A percentile compares a stretch with the other conserved stretches of the same genome.
Conservation (phyloP, 2,329 filamentous ascomycete genomes). For the Hymenoscyphus occultus region DNA sequence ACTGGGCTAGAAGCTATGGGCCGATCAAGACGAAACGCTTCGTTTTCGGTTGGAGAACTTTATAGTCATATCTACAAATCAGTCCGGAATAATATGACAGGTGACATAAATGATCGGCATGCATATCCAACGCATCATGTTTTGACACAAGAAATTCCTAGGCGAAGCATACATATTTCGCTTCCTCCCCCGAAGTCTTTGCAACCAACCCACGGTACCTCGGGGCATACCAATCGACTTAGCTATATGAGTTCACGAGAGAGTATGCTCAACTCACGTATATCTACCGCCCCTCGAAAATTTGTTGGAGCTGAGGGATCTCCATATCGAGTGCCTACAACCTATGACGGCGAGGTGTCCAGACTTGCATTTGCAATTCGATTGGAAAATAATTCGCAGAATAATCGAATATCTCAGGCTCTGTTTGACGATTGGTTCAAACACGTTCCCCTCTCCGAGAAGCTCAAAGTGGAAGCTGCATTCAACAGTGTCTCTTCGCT, state of each 20-base stretch:
- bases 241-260: not conserved
- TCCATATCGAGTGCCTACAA: not conserved
- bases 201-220: not conserved
- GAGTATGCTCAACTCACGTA: not conserved
- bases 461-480: conserved; percentile 14
- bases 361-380: conserved; percentile 5
- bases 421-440: conserved; percentile 1
- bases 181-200: not conserved
- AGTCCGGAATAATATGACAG: conserved; percentile 4
- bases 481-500: conserved; percentile 11
- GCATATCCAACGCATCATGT: not conserved
- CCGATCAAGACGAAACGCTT: not conserved
- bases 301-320: not conserved
- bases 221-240: not conserved
- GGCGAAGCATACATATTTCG: conserved; percentile 2
- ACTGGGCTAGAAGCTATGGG: conserved; percentile 10
- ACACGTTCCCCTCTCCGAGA: not conserved
- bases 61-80: conserved; percentile 8
- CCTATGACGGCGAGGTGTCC: not conserved
- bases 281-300: not conserved
- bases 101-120: not conserved
- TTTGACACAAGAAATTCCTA: conserved; percentile 4
- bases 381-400: not conserved
- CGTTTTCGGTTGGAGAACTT: conserved; percentile 11
- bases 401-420: not conserved